Evolutionary conservation across 108 stramenopile genomes (phyloP), one percentile per base, ranked within the genome.

Genomic region (Nitzschia sp.): DNA sequence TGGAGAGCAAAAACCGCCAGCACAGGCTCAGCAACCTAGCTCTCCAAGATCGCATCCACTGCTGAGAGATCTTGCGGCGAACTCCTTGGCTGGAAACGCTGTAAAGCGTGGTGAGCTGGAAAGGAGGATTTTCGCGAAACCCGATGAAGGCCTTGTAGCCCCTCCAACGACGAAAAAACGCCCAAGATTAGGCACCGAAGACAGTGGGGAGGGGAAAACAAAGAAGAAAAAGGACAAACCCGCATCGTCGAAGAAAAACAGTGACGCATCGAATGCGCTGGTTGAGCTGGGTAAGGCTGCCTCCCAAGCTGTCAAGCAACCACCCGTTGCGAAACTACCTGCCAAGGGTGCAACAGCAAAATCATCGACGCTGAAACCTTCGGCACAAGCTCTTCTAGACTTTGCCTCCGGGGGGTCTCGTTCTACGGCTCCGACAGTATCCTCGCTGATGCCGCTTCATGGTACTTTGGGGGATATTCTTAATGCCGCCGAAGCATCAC

Each of bases 1-100:
- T 9, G 38, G 38, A 42, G n/a, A 1, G 54, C 5, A 18, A 23
- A 28, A 32, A 29, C 15, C 15, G 2, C 30, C 3, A 32, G 2
- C 38, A 42, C 38, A 42, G 17, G 58, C 58, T 59, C 1, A 18
- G 28, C 46, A n/a, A 2, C 2, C 46, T n/a, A 3, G 1, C 25
- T 1, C 54, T 0, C 15, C 54, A n/a, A n/a, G n/a, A n/a, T n/a
- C n/a, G 13, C 18, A 5, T 3, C 13, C 54, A 1, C 1, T 28
- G n/a, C 24, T 55, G 23, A 55, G 61, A 32, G 68, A 72, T 54
- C 63, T 79, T 18, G 78, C 72, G 58, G 78, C 72, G 21, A 63
- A 72, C 29, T 68, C 72, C 0, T 33, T 70, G 26, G 67, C 64
- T 23, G 72, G 64, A 0, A 73, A 73, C 51, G 71, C 72, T 29